Evolutionary conservation across 2,329 filamentous ascomycete species (phyloP).

Genomic region (Pseudogymnoascus sp.): DNA sequence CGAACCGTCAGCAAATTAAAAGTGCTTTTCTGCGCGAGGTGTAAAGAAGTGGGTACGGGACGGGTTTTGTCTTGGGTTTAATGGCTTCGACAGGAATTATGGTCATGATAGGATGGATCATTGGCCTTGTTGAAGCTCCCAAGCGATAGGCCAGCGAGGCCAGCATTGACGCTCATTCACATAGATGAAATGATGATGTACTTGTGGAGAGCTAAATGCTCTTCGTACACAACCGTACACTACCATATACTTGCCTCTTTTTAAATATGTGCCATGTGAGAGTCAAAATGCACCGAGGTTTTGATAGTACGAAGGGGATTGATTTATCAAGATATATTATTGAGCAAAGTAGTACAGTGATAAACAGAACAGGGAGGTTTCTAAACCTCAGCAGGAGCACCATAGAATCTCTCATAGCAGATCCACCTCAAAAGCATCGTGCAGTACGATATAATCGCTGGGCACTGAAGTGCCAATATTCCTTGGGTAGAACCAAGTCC

Average conservation of each 20-base stretch:
- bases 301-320: neutral
- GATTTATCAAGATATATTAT: neutral
- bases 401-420: neutral
- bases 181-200: constrained; percentile 6
- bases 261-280: neutral
- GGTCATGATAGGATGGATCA: constrained; percentile 3
- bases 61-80: constrained; percentile 6
- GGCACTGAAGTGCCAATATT: neutral
- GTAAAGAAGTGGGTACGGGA: constrained; percentile 5
- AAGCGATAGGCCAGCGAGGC: constrained; percentile 3
- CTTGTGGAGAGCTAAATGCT: neutral
- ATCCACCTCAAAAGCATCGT: too few species aligned
- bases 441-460: neutral
- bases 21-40: neutral
- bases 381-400: neutral
- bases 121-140: constrained; percentile 1
- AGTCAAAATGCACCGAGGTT: neutral
- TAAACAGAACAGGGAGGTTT: neutral
- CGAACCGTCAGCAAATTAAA: neutral
- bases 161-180: constrained; percentile 3
- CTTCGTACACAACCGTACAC: neutral
- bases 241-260: neutral
- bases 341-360: neutral
- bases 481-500: neutral
- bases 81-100: neutral